Evolutionary conservation across 306 rosid genomes (phyloP), one percentile per base, ranked within the genome.

Genomic region (Trichosanthes truncata): DNA sequence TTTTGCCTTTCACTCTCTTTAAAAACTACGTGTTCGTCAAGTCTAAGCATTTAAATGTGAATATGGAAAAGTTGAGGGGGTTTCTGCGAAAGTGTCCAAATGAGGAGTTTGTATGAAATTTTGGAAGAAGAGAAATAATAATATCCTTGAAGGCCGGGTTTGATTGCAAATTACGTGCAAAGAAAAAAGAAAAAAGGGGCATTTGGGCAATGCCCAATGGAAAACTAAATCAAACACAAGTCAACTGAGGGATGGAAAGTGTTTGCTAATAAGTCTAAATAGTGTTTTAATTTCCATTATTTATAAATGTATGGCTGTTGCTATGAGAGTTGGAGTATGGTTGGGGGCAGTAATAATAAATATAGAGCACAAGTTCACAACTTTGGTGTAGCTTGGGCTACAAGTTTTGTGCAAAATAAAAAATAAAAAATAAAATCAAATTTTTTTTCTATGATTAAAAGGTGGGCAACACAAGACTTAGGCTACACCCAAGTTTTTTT

Each of bases 141-240:
- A 51, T 51, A 51, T 0, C 56, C 69, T 62, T 62, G 23, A 62
- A 62, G 21, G 11, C 40, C 69, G 23, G 43, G 69, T 53, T 23
- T 31, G 48, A 65, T 65, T 65, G 73, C 46, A 65, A 65, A 65
- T 65, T 65, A 65, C 73, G 73, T 65, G 6, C 48, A 65, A 65
- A 65, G 48, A 35, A 35, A 14, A 62, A 31, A 25, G 9, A 26
- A 35, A 65, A 65, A 0, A 2, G 13, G 46, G 71, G 38, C 15
- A 59, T 21, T 23, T 7, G 4, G 5, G 8, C 26, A 46, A 46
- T 46, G 14, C 9, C 15, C 52, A 10, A 1, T 46, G 56, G 48
- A 4, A 11, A 12, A 14, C 18, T 15, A 62, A 62, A 18, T 62
- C 14, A 17, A 36, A 65, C 7, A 65, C 20, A 55, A 18, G 73